These are phyloP conservation scores for Fusarium nodosum DNA, from an alignment of 2,329 filamentous ascomycete genomes.

Conservation along the genomic window DNA sequence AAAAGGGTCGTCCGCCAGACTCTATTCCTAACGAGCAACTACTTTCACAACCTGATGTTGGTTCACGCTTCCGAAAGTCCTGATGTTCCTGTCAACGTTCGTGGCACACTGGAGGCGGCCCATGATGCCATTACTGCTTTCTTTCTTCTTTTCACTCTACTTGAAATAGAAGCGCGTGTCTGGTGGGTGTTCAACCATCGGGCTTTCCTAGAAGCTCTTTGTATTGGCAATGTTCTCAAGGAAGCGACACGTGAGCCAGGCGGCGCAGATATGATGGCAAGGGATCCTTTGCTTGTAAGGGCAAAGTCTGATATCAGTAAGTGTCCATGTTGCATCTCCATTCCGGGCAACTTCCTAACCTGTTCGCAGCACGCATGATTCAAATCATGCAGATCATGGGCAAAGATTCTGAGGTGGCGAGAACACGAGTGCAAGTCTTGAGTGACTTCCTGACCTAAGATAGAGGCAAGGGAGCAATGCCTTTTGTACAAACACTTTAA, in stretches of 20 bases:
- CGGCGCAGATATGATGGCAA: constrained; percentile 61
- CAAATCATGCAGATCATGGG: constrained; percentile 73
- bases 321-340: constrained; percentile 43
- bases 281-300: constrained; percentile 71
- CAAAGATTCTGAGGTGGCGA: constrained; percentile 70
- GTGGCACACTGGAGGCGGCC: constrained; percentile 79
- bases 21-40: constrained; percentile 83
- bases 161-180: constrained; percentile 79
- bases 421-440: constrained; percentile 70
- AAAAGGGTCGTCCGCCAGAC: constrained; percentile 80
- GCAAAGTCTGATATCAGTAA: constrained; percentile 72
- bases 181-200: constrained; percentile 91
- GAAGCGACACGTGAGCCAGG: constrained; percentile 63
- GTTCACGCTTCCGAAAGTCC: constrained; percentile 78
- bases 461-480: background rate
- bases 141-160: constrained; percentile 77
- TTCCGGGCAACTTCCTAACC: constrained; percentile 20
- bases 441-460: constrained; percentile 62
- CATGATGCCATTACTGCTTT: constrained; percentile 81
- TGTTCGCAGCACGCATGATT: constrained; percentile 68
- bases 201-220: constrained; percentile 81
- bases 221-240: constrained; percentile 72
- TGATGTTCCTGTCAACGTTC: constrained; percentile 74
- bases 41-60: constrained; percentile 85
- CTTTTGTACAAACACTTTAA: constrained; percentile 3